Conservation (phyloP, 169 alveolate genomes). For the Plasmodium chabaudi region DNA sequence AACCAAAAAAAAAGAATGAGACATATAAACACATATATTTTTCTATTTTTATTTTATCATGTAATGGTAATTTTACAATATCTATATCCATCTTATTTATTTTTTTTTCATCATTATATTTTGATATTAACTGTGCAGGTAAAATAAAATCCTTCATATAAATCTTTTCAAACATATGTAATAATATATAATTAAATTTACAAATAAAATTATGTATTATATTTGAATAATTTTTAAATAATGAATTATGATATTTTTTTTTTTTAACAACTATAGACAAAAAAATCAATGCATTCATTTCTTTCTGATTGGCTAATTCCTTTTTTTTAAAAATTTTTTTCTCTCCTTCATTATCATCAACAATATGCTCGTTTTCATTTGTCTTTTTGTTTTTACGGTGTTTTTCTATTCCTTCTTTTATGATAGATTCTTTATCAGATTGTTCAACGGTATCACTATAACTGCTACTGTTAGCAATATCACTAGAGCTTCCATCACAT, state of each 20-base stretch:
- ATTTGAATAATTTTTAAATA: slow-evolving; percentile 14
- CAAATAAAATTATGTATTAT: slow-evolving; percentile 30
- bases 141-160: slow-evolving; percentile 12
- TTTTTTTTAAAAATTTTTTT: neutral
- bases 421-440: neutral
- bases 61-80: neutral
- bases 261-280: slow-evolving; percentile 49
- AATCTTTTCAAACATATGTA: slow-evolving; percentile 19
- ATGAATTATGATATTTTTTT: slow-evolving; percentile 43
- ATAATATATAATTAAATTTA: slow-evolving; percentile 38
- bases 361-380: neutral
- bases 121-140: slow-evolving; percentile 39
- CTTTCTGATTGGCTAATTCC: slow-evolving; percentile 20
- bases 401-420: neutral
- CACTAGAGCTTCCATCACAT: neutral
- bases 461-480: neutral
- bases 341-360: neutral
- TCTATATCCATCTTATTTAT: slow-evolving; percentile 1
- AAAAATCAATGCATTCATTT: slow-evolving; percentile 31
- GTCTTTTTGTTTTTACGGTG: neutral
- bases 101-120: slow-evolving; percentile 16
- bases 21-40: slow-evolving; percentile 24
- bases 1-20: slow-evolving; percentile 54
- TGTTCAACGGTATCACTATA: neutral
- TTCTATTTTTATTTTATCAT: slow-evolving; percentile 15